Conservation (phyloP, 1,284 basidiomycete genomes). For the Pseudozyma tsukubaensis region DNA sequence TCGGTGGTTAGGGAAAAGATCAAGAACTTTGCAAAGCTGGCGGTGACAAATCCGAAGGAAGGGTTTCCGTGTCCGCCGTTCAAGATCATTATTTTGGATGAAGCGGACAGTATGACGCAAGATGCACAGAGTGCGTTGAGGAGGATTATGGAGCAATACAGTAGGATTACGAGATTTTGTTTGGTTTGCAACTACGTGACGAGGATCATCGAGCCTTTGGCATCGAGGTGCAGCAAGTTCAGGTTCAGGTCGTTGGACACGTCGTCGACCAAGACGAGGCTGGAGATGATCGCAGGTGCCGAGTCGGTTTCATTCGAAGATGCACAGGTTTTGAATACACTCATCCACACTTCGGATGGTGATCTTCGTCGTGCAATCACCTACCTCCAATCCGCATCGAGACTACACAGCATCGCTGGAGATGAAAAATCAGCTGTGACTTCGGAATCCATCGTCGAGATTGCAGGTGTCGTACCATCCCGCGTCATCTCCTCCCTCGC, state of each 20-base stretch:
- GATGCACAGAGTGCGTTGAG: constrained; percentile 95
- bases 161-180: constrained; percentile 95
- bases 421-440: constrained; percentile 40
- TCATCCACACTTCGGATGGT: constrained; percentile 85
- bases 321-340: constrained; percentile 72
- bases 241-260: constrained; percentile 92
- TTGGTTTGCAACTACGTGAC: constrained; percentile 99
- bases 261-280: constrained; percentile 79
- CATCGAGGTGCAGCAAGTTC: constrained; percentile 99
- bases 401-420: constrained; percentile 72
- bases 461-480: constrained; percentile 92
- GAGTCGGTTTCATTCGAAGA: constrained; percentile 71
- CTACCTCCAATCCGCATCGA: constrained; percentile 93
- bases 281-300: constrained; percentile 80
- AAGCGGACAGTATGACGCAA: constrained; percentile 99
- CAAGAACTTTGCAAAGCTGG: constrained; percentile 89
- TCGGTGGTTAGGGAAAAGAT: constrained; percentile 96
- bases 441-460: constrained; percentile 81
- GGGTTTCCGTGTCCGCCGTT: constrained; percentile 94
- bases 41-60: constrained; percentile 67
- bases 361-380: constrained; percentile 98
- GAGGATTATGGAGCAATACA: constrained; percentile 98
- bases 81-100: constrained; percentile 98
- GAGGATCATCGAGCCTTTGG: constrained; percentile 92
- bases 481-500: constrained; percentile 79